These are phyloP conservation scores for Salix brachista DNA, from an alignment of 345 rosid species.

Conservation along the genomic window DNA sequence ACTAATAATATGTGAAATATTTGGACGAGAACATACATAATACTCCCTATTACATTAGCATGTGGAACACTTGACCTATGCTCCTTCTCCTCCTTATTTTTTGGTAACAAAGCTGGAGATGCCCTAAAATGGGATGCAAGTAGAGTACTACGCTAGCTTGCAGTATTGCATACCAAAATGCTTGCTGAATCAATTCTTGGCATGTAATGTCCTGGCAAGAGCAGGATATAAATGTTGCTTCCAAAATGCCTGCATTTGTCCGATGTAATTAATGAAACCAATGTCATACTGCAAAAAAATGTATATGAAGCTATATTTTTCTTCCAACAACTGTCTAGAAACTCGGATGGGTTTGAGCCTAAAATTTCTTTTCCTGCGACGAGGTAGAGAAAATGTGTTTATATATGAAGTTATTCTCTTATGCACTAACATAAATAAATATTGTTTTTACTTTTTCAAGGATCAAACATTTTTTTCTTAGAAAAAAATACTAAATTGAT, in stretches of 20 bases:
- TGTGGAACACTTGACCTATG: not conserved
- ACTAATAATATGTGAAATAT: not conserved
- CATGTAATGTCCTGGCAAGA: conserved; percentile 72
- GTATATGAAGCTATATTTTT: too few relatives aligned
- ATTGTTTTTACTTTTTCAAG: too few relatives aligned
- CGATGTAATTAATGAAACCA: conserved; percentile 59
- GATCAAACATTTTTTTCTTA: too few relatives aligned
- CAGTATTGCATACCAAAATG: too few relatives aligned
- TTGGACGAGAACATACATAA: too few relatives aligned
- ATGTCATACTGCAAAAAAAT: conserved; percentile 62
- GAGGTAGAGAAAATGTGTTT: too few relatives aligned
- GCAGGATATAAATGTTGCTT: conserved; percentile 79
- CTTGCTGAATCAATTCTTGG: conserved; percentile 57
- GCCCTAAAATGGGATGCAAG: not conserved
- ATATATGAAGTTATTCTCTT: too few relatives aligned
- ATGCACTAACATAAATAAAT: too few relatives aligned
- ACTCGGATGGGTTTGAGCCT: too few relatives aligned
- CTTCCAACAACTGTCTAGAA: too few relatives aligned
- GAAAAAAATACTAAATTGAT: too few relatives aligned
- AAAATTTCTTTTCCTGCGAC: too few relatives aligned
- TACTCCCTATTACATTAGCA: not conserved
- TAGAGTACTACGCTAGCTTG: not conserved
- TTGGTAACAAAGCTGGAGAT: not conserved
- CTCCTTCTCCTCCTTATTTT: not conserved
- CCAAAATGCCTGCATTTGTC: conserved; percentile 89